phyloP scores from a whole-genome alignment of 495 filamentous ascomycete species.

The Astrothelium subdiscretum region DNA sequence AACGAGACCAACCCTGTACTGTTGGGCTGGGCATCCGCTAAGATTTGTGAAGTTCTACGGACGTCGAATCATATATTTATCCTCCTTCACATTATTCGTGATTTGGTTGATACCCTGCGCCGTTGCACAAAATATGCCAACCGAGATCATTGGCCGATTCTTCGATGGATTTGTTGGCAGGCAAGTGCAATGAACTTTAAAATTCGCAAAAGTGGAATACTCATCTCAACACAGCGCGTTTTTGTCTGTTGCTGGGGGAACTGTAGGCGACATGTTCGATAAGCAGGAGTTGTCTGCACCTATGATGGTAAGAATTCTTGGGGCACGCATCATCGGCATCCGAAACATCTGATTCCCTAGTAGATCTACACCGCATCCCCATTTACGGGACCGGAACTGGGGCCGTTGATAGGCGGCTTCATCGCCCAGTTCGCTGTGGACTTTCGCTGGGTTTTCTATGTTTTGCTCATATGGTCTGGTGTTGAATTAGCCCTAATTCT shows the following conservation, averaged over 20 bases:
- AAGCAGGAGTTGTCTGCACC: constrained; percentile 60
- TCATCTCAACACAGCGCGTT: constrained; percentile 47
- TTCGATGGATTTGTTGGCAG: constrained; percentile 68
- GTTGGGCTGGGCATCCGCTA: not conserved
- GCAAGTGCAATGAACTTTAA: constrained; percentile 16
- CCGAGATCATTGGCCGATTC: constrained; percentile 74
- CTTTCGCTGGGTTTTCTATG: constrained; percentile 91
- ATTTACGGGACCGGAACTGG: constrained; percentile 36
- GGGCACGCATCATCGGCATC: constrained; percentile 2
- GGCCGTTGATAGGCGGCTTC: constrained; percentile 54
- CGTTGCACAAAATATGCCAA: constrained; percentile 69
- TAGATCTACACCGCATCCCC: constrained; percentile 62
- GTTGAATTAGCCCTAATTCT: constrained; percentile 49
- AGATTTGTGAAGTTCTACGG: constrained; percentile 61
- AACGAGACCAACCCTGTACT: not conserved
- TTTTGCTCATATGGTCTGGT: constrained; percentile 70
- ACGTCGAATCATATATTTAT: constrained; percentile 70
- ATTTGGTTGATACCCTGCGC: constrained; percentile 85
- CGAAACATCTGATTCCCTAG: constrained; percentile 1
- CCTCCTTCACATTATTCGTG: constrained; percentile 64
- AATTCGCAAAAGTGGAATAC: not conserved
- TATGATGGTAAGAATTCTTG: constrained; percentile 44
- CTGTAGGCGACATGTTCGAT: constrained; percentile 79
- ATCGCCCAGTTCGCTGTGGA: constrained; percentile 64
- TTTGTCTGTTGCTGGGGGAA: constrained; percentile 79